These are phyloP conservation scores for Escovopsis sp. DNA, from an alignment of 2,329 filamentous ascomycete species.

Conservation along the genomic window DNA sequence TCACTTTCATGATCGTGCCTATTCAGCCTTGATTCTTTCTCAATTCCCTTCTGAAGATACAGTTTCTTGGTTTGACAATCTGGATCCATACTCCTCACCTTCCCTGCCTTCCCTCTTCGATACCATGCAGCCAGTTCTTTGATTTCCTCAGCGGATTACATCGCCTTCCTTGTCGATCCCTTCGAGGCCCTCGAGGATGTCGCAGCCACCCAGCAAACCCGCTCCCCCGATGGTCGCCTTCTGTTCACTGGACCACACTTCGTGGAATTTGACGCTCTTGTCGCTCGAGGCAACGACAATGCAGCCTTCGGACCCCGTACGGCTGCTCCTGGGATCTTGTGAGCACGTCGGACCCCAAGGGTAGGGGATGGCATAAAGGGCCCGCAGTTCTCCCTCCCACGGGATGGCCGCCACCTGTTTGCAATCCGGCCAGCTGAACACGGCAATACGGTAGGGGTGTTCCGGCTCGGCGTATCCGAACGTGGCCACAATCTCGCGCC, in stretches of 20 bases:
- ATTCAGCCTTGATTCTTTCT: not conserved
- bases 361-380: slow-evolving; percentile 78
- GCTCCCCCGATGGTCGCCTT: slow-evolving; percentile 36
- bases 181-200: slow-evolving; percentile 70
- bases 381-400: slow-evolving; percentile 66
- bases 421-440: slow-evolving; percentile 92
- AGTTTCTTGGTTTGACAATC: not conserved
- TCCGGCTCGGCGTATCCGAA: slow-evolving; percentile 90
- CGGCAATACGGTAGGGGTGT: slow-evolving; percentile 75
- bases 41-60: not conserved
- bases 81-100: not conserved
- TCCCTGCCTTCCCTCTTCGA: not conserved
- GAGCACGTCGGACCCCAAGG: slow-evolving; percentile 33
- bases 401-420: slow-evolving; percentile 72
- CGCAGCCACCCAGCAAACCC: slow-evolving; percentile 63
- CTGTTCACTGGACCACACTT: slow-evolving; percentile 60
- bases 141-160: slow-evolving; percentile 46
- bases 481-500: slow-evolving; percentile 79
- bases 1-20: no score
- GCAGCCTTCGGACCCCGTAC: slow-evolving; percentile 34
- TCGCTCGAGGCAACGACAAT: slow-evolving; percentile 88
- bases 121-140: not conserved
- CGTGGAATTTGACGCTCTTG: slow-evolving; percentile 86
- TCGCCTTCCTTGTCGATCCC: slow-evolving; percentile 63
- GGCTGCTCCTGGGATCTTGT: slow-evolving; percentile 11